Conservation (phyloP, 805 yeast genomes). For the Candida sphagnicola region DNA sequence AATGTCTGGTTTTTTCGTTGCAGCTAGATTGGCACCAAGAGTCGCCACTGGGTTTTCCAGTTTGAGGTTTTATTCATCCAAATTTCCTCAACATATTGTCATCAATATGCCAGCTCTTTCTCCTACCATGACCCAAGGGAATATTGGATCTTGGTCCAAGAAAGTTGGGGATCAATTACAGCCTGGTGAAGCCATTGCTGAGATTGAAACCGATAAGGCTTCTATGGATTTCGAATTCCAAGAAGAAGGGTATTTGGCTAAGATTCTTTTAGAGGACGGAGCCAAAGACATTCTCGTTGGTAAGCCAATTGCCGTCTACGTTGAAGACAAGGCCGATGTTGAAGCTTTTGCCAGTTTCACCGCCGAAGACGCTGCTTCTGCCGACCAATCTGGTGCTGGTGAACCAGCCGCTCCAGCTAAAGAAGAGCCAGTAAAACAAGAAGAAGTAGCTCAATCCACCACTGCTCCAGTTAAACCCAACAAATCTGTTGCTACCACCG, state of each 20-base stretch:
- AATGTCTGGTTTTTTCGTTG: slow-evolving; percentile 37
- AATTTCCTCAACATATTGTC: slow-evolving; percentile 79
- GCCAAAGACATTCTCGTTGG: slow-evolving; percentile 90
- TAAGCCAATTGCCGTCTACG: slow-evolving; percentile 94
- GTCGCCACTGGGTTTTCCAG: slow-evolving; percentile 18
- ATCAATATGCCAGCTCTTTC: slow-evolving; percentile 98
- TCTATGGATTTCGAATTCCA: slow-evolving; percentile 98
- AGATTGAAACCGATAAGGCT: slow-evolving; percentile 97
- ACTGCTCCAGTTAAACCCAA: slow-evolving; percentile 30
- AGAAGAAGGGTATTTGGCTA: slow-evolving; percentile 91
- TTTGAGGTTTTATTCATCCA: slow-evolving; percentile 37
- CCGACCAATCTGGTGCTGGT: slow-evolving; percentile 40
- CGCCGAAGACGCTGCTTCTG: slow-evolving; percentile 70
- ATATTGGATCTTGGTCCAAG: slow-evolving; percentile 86
- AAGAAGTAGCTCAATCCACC: slow-evolving; percentile 24
- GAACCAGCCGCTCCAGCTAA: slow-evolving; percentile 31
- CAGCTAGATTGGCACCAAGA: slow-evolving; percentile 24
- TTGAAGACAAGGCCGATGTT: slow-evolving; percentile 80
- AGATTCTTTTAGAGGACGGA: slow-evolving; percentile 79
- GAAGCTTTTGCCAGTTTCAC: slow-evolving; percentile 85
- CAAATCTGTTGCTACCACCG: slow-evolving; percentile 35
- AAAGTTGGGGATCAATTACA: slow-evolving; percentile 79
- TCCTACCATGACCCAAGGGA: slow-evolving; percentile 99
- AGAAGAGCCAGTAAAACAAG: slow-evolving; percentile 28
- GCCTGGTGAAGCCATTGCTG: slow-evolving; percentile 95